These are phyloP conservation scores for Xylaria intraflava DNA, from an alignment of 495 filamentous ascomycete species.

Conservation along the genomic window DNA sequence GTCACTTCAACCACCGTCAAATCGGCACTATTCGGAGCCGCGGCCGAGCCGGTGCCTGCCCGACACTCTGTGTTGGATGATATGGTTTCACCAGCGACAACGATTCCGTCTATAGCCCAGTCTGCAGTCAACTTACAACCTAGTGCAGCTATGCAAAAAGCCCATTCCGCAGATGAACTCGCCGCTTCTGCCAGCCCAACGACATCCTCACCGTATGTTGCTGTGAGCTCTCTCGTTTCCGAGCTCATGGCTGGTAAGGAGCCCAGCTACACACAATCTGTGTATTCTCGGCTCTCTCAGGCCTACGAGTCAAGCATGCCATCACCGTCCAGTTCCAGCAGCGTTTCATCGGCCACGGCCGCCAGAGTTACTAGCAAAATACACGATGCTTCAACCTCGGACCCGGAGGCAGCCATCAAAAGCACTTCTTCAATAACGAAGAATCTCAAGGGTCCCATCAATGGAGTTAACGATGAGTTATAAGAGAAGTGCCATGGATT, in stretches of 20 bases:
- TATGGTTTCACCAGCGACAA: conserved; percentile 47
- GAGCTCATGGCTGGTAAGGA: conserved; percentile 74
- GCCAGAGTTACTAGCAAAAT: conserved; percentile 32
- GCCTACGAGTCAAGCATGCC: conserved; percentile 42
- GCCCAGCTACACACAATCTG: conserved; percentile 74
- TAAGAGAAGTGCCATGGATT: conserved; percentile 20
- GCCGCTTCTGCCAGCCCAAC: conserved; percentile 47
- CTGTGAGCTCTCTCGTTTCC: conserved; percentile 64
- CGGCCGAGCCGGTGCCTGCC: conserved; percentile 38
- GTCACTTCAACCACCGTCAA: conserved; percentile 25
- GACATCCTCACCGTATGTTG: conserved; percentile 55
- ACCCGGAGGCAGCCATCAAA: conserved; percentile 25
- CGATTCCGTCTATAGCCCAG: conserved; percentile 56
- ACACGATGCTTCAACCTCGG: conserved; percentile 24
- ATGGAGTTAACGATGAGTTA: conserved; percentile 52
- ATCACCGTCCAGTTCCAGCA: conserved; percentile 30
- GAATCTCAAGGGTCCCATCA: conserved; percentile 41
- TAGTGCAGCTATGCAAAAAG: conserved; percentile 41
- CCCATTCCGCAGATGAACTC: conserved; percentile 50
- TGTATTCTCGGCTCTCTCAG: conserved; percentile 61
- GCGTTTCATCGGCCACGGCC: conserved; percentile 31
- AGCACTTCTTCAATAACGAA: conserved; percentile 31
- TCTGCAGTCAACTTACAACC: conserved; percentile 53
- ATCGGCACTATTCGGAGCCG: conserved; percentile 39
- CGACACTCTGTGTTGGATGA: conserved; percentile 36